Base-by-base conservation (phyloP, 352 stramenopile species). In the Blastocystis hominis region DNA sequence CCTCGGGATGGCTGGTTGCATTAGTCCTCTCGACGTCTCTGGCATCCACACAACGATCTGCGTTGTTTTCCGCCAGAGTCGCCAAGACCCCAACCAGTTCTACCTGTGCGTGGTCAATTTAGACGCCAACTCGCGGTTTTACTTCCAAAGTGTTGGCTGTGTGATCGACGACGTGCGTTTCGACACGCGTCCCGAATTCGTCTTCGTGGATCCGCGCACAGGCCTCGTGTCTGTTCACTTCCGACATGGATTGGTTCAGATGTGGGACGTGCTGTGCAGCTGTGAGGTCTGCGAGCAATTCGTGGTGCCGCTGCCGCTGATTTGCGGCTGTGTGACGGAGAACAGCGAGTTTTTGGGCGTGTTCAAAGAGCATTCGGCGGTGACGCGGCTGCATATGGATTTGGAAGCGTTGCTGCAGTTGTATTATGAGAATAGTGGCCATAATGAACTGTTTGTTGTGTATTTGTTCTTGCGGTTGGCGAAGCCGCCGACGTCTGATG, bases 241-340 rank as follows among this genome's bases (percentile, higher is more conserved):
- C 36, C 38, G 36, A 54, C 44, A 77, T 53, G 66, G 66, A 17
- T 56, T 61, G 10, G 20, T 77, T 77, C 66, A 77, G 38, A 56
- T 77, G 34, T 77, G 66, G 66, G 66, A 77, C 66, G 55, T 77
- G 24, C n/a, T 77, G 40, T 55, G 50, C n/a, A 59, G 50, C 50
- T 59, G 50, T 59, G 50, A 59, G 50, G 50, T 59, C 10, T 59
- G 50, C n/a, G 50, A 59, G 2, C 50, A 59, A 59, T 59, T 1
- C n/a, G 50, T 59, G 10, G 50, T n/a, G 2, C n/a, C 50, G 50
- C n/a, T 20, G 13, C 50, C 50, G 13, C n/a, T 59, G 50, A 59
- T 59, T 59, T 59, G 50, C 2, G 50, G 50, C 2, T 59, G 50
- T 20, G n/a, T 59, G 13, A 59, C 50, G 50, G 50, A 59, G 13